Base-by-base conservation (phyloP, 2,329 filamentous ascomycete genomes). In the Plectosphaerella cucumerina region DNA sequence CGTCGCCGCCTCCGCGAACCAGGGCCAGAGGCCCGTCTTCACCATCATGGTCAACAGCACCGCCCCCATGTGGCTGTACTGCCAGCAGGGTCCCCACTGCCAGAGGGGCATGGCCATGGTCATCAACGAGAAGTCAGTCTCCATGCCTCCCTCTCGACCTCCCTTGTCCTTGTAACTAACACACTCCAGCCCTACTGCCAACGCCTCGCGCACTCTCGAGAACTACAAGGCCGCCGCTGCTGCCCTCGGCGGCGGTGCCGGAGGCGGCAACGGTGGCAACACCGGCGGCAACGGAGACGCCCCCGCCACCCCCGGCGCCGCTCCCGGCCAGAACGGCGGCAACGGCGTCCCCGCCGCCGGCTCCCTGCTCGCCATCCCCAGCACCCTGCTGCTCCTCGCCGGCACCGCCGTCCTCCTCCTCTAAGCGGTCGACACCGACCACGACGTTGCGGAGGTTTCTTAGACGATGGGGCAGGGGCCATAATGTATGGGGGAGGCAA, bases 11-110 rank as follows among this genome's bases (percentile, higher is more conserved):
- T 74, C 72, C 56, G 62, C 69, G 20, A 61, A 67, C 54, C 72
- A 67, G 60, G 75, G 73, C 59, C 69, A 73, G 65, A 76, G 84
- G 53, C 81, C 87, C 23, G 85, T 85, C 49, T 94, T 85, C 70
- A 90, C 85, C 52, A 73, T 93, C 61, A 77, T 77, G 65, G 72
- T 94, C 66, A 85, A 84, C 62, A 76, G 83, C 67, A 81, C 77
- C 43, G 85, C 78, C 50, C 89, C 89, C 26, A 75, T 92, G 57
- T 94, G 89, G 88, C 72, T 89, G 57, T 93, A 87, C 77, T 93
- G 89, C 71, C 84, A 82, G 26, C 85, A 90, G 67, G 83, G 66
- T 44, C 81, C 77, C 62, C 89, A 94, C 72, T 94, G 89, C 69
- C 81, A 90, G 67, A 71, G 65, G 45, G 87, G 87, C 55, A 91